phyloP scores from a whole-genome alignment of 1,139 yeast genomes.

The Kurtzmaniella quercitrusa region DNA sequence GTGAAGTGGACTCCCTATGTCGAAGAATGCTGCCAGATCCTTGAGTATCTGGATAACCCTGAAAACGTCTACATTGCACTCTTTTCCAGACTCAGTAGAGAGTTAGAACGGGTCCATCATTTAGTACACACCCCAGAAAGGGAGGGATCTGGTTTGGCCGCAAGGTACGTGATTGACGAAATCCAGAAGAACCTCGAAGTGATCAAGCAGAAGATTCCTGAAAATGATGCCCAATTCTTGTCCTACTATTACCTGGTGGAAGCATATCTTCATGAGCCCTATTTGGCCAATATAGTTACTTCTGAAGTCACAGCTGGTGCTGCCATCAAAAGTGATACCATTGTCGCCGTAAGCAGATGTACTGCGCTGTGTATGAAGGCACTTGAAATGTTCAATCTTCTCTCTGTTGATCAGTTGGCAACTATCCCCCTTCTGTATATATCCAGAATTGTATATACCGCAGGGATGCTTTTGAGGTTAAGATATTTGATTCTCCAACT shows the following conservation, averaged over 20 bases:
- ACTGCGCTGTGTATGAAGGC: constrained; percentile 53
- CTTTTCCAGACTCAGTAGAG: constrained; percentile 55
- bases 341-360: constrained; percentile 45
- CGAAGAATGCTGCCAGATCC: constrained; percentile 53
- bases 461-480: constrained; percentile 60
- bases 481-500: constrained; percentile 53
- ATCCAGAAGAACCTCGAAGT: constrained; percentile 38
- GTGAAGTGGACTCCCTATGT: constrained; percentile 59
- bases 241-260: constrained; percentile 63
- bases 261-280: constrained; percentile 69
- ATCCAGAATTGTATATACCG: constrained; percentile 63
- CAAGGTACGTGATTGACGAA: constrained; percentile 33
- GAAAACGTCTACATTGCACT: constrained; percentile 44
- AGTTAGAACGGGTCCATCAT: constrained; percentile 61
- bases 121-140: constrained; percentile 34
- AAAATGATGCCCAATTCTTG: constrained; percentile 36
- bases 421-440: constrained; percentile 59
- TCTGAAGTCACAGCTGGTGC: constrained; percentile 4
- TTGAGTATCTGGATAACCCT: constrained; percentile 35
- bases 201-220: constrained; percentile 32
- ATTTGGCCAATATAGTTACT: constrained; percentile 29
- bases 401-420: constrained; percentile 44
- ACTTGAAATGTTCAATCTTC: constrained; percentile 42
- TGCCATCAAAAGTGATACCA: constrained; percentile 16
- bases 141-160: constrained; percentile 25